Conservation (phyloP, 2,329 filamentous ascomycete genomes). For the Diaporthe ilicicola region DNA sequence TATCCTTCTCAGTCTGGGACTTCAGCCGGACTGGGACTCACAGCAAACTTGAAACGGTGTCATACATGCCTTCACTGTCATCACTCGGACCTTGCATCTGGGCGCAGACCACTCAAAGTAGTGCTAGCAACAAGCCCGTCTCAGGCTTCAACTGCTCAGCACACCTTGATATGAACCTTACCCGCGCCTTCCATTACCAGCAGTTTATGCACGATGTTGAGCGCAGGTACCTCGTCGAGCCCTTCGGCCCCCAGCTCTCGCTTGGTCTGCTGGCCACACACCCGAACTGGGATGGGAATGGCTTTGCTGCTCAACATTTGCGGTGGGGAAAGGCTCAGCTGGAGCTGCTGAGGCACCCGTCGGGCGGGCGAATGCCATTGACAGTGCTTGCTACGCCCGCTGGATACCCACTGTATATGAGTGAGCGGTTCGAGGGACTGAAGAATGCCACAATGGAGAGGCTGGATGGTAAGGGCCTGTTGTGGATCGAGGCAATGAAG, state of each 20-base stretch:
- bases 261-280: conserved; percentile 29
- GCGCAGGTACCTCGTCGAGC: background rate
- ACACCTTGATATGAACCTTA: conserved; percentile 24
- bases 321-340: conserved; percentile 26
- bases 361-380: conserved; percentile 10
- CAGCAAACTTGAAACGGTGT: background rate
- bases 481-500: conserved; percentile 30
- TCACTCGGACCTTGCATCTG: background rate
- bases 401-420: conserved; percentile 28
- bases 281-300: conserved; percentile 30
- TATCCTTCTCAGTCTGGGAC: conserved; percentile 25
- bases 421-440: conserved; percentile 22
- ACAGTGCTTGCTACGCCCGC: conserved; percentile 29
- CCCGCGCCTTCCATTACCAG: background rate
- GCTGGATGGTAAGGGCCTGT: conserved; percentile 14
- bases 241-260: conserved; percentile 3
- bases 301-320: conserved; percentile 24
- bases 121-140: background rate
- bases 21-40: background rate
- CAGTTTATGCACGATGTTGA: background rate
- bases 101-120: background rate
- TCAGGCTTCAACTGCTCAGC: conserved; percentile 26
- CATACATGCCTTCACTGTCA: background rate
- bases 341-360: background rate
- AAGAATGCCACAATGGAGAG: conserved; percentile 23